These are phyloP conservation scores for Ogataea angusta DNA, from an alignment of 805 yeast species.

Conservation along the genomic window DNA sequence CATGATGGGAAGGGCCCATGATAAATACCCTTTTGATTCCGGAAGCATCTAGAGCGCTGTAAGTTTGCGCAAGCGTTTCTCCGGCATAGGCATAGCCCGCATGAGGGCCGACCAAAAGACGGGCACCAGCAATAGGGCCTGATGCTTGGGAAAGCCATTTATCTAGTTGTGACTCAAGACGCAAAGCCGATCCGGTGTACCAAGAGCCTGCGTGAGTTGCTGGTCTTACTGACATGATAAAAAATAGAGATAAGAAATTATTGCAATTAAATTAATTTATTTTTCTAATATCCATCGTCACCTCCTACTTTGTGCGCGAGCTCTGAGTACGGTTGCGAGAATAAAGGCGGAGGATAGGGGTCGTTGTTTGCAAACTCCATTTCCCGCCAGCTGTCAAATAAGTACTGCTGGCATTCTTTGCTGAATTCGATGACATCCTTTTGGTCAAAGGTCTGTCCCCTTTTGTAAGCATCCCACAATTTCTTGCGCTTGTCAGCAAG, in stretches of 20 bases:
- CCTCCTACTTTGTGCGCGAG: slow-evolving; percentile 2
- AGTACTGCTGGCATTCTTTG: slow-evolving; percentile 29
- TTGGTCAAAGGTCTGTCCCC: slow-evolving; percentile 31
- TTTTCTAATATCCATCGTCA: not conserved
- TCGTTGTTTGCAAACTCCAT: slow-evolving; percentile 34
- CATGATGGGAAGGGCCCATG: slow-evolving; percentile 92
- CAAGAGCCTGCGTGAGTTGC: slow-evolving; percentile 93
- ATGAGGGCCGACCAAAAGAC: slow-evolving; percentile 67
- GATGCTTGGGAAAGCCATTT: slow-evolving; percentile 41
- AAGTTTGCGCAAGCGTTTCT: slow-evolving; percentile 70
- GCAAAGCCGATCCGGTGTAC: slow-evolving; percentile 54
- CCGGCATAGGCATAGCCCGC: slow-evolving; percentile 93
- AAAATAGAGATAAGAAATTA: not conserved
- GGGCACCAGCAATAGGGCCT: slow-evolving; percentile 36
- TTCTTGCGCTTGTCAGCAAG: slow-evolving; percentile 21
- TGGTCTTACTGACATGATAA: slow-evolving; percentile 31
- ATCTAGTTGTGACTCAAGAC: slow-evolving; percentile 50
- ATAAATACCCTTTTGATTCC: slow-evolving; percentile 64
- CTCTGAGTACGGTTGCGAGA: slow-evolving; percentile 25
- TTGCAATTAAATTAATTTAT: not conserved
- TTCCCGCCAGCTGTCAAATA: slow-evolving; percentile 31
- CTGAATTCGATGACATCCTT: slow-evolving; percentile 27
- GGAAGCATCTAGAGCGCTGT: slow-evolving; percentile 61
- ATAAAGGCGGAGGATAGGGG: slow-evolving; percentile 29
- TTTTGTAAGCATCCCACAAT: slow-evolving; percentile 16